Base-by-base conservation (phyloP, 306 rosid species). In the Purshia tridentata region DNA sequence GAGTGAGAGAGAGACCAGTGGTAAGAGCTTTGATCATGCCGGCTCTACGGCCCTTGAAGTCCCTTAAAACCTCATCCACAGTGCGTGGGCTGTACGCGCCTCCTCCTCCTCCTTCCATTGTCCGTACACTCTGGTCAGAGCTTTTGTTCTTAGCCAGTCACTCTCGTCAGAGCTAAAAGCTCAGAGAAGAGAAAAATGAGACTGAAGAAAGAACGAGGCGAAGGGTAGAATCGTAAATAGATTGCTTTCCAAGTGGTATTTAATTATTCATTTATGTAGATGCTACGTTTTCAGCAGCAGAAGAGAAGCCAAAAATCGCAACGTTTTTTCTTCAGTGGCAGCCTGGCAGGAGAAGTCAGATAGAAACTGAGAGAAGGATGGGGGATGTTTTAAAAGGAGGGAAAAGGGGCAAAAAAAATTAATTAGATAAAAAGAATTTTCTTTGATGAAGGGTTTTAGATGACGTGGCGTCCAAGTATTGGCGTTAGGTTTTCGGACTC, bases 21-120 rank as follows among this genome's bases (percentile, higher is more conserved):
- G 91, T 86, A 63, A 90, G 93, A 65, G 93, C 91, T 67, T 84
- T 86, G 64, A 88, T 81, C 76, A 90, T 18, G 77, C 77, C 93
- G 18, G 82, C 60, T 37, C 91, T 54, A 12, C 93, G 88, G 77
- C 88, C 89, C 81, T 77, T 88, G 81, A 83, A 88, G 82, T 90
- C 93, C 41, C 81, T 74, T 80, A 86, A 88, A 72, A 88, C 91
- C 64, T 85, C 86, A 11, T 88, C 93, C 15, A 86, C 88, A 2
- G 93, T 81, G 60, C 88, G 91, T 42, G 78, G 85, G 74, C 55
- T 84, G 73, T 74, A 73, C 65, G 80, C 15, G 78, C 80, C 81
- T 47, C 29, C 48, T 70, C 86, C 54, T 16, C n/a, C n/a, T 68
- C 82, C 84, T 65, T 86, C 91, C 96, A 89, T 87, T 87, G 70